These are phyloP conservation scores for Fusarium tricinctum DNA, from an alignment of 2,329 filamentous ascomycete genomes.

Conservation along the genomic window DNA sequence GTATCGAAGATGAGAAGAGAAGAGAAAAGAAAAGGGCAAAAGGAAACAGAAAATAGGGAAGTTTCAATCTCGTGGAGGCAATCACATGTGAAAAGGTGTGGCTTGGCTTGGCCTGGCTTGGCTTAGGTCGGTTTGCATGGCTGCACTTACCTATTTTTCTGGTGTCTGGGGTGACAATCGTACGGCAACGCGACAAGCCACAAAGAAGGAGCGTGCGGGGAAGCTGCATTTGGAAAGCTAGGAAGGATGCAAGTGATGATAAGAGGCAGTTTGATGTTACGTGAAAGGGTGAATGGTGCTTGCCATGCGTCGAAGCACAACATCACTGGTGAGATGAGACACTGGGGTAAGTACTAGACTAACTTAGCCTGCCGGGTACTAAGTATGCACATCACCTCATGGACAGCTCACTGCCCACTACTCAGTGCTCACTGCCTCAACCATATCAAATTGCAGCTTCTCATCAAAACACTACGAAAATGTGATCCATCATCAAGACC, in stretches of 20 bases:
- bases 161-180: slow-evolving; percentile 22
- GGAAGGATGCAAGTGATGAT: slow-evolving; percentile 27
- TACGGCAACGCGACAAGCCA: slow-evolving; percentile 34
- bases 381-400: background rate
- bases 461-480: background rate
- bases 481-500: background rate
- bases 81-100: slow-evolving; percentile 46
- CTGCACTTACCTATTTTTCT: slow-evolving; percentile 20
- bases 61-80: slow-evolving; percentile 18
- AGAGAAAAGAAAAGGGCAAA: background rate
- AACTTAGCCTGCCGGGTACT: too few species aligned
- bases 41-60: background rate
- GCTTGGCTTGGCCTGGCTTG: slow-evolving; percentile 15
- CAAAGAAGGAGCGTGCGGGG: slow-evolving; percentile 30
- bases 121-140: slow-evolving; percentile 10
- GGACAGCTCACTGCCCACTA: background rate
- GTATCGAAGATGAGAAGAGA: slow-evolving; percentile 2
- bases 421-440: background rate
- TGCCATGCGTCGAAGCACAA: slow-evolving; percentile 1
- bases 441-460: background rate
- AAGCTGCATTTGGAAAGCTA: slow-evolving; percentile 14
- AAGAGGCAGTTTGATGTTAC: slow-evolving; percentile 9
- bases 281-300: slow-evolving; percentile 12
- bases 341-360: background rate
- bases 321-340: slow-evolving; percentile 4